Base-by-base conservation (phyloP, 495 filamentous ascomycete genomes). In the Penicillium desertorum region DNA sequence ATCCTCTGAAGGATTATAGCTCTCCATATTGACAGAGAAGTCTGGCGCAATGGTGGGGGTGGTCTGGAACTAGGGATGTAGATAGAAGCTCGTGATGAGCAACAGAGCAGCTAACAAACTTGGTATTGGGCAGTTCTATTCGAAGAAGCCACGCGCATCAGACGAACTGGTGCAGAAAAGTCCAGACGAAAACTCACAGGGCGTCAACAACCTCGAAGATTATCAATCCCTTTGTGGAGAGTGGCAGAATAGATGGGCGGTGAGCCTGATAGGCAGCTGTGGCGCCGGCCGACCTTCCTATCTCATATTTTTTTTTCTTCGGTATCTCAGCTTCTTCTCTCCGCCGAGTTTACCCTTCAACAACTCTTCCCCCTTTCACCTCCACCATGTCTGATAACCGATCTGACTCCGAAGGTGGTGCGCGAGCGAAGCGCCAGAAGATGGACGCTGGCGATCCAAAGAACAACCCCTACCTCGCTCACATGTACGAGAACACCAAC, bases 401-500 rank as follows among this genome's bases (percentile, higher is more conserved):
- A 54, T 67, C 74, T 56, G 75, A 78, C 39, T 62, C 68, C 30
- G 68, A 76, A 45, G 74, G 74, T 51, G 69, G 72, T 46, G 73
- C 67, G 29, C 74, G 78, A 41, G 65, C 69, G 30, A 81, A 81
- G 65, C 76, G 79, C 50, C 78, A 74, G 57, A 81, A 79, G 70
- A 79, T 72, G 60, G 66, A 76, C n/a, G 77, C 73, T 29, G 74
- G 74, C 23, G 80, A 85, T 61, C 81, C 83, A 52, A 79, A 78
- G 58, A 66, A 76, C 53, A 98, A 97, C 65, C 89, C 88, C 3
- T 98, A 99, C 71, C 84, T 98, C 48, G 91, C 92, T 48, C 95
- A 99, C 67, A 89, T 88, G 83, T 88, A 91, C 70, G 70, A 70
- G 59, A 78, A 89, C 44, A 70, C 70, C 56, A 79, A 83, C 56